Evolutionary conservation across 1,284 basidiomycete genomes (phyloP), one percentile per base, ranked within the genome.

Genomic region (Neolentinus lepideus): DNA sequence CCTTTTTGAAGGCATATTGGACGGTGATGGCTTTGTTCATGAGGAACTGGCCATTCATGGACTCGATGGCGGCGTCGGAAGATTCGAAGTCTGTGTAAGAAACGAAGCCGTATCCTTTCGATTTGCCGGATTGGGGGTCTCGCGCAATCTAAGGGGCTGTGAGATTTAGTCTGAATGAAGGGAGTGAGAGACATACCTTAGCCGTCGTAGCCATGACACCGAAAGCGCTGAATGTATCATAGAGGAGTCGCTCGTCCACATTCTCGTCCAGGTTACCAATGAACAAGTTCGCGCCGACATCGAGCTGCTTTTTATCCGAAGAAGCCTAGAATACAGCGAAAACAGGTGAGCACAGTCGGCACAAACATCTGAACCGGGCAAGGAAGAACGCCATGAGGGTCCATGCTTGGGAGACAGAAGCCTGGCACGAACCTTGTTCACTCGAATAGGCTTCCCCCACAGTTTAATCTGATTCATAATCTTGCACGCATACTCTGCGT

Each of bases 401-500:
- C 33, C 50, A 21, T 26, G 47, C 24, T 25, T 50, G 47, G 24
- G 11, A 45, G 21, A 16, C n/a, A 16, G 35, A 19, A 54, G 6
- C 47, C 21, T 6, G 24, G 6, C 14, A 72, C 84, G 67, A 61
- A 91, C 92, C 86, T 97, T 98, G 80, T 98, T 98, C 63, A 99
- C 95, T 62, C 96, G 81, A 59, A 99, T 97, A 31, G 96, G 96
- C 69, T 98, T 98, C 45, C 97, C 96, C 81, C 92, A 99, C 53
- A 99, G 75, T 74, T 99, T 99, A 70, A 99, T 98, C 76, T 98
- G 96, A 71, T 99, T 98, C 94, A 99, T 96, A 66, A 98, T 98
- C 78, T 97, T 97, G 80, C 94, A 97, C 59, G 94, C 96, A 70
- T 99, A 99, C 74, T 99, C 95, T 62, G 96, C 94, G 74, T 98